phyloP scores from a whole-genome alignment of 768 basidiomycete species.

The Pisolithus marmoratus region DNA sequence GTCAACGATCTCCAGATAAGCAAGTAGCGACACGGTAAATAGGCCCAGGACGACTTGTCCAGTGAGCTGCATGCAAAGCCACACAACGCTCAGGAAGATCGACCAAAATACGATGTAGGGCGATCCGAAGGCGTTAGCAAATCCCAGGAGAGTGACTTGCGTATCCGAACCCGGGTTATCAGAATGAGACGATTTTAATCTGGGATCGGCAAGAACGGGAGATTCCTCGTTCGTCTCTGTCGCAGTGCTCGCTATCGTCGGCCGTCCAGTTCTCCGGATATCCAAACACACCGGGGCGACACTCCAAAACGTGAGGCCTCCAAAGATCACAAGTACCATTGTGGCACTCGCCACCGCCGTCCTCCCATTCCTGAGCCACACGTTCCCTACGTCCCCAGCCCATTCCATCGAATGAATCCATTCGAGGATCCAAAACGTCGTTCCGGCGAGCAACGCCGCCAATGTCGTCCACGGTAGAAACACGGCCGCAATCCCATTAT shows the following conservation, averaged over 20 bases:
- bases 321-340: slow-evolving; percentile 45
- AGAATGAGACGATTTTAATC: too few relatives aligned
- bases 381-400: slow-evolving; percentile 36
- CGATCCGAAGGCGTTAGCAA: slow-evolving; percentile 85
- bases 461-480: slow-evolving; percentile 57
- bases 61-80: slow-evolving; percentile 61
- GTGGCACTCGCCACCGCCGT: slow-evolving; percentile 59
- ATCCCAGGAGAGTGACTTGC: slow-evolving; percentile 68
- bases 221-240: slow-evolving; percentile 16
- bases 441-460: slow-evolving; percentile 53
- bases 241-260: too few relatives aligned
- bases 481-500: slow-evolving; percentile 63
- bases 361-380: slow-evolving; percentile 44
- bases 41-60: slow-evolving; percentile 76
- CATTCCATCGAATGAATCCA: slow-evolving; percentile 58
- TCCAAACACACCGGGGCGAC: slow-evolving; percentile 69
- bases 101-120: slow-evolving; percentile 82
- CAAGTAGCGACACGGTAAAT: slow-evolving; percentile 58
- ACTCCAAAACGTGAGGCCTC: slow-evolving; percentile 65
- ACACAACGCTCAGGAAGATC: slow-evolving; percentile 52
- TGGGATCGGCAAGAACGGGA: too few relatives aligned
- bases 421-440: slow-evolving; percentile 76
- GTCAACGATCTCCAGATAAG: slow-evolving; percentile 77
- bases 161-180: slow-evolving; percentile 19
- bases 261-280: slow-evolving; percentile 32